Evolutionary conservation across 148 eudicot genomes (phyloP), one percentile per base, ranked within the genome.

Genomic region (Chenopodium suecicum): DNA sequence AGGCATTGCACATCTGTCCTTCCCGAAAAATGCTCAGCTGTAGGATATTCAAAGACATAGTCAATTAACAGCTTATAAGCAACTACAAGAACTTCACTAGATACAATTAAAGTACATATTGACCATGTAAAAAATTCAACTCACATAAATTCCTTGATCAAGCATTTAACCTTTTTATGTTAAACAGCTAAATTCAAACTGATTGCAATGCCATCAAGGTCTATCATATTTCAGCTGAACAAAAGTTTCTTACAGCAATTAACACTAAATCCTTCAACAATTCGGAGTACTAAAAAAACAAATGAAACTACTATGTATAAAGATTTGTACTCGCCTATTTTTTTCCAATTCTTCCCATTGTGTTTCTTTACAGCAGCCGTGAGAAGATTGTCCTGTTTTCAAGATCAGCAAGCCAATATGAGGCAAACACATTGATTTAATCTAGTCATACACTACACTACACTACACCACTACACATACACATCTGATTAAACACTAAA

Each of bases 1-100:
- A 93, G 82, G 82, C 98, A 94, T 75, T 94, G 98, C 84, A 93
- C 94, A 85, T 94, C 97, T 70, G 92, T 91, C 81, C 94, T 85
- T 66, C 91, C 97, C 14, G 89, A 80, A 73, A 94, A 78, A 84
- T 78, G 83, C 84, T 89, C 92, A 79, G 98, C 98, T 94, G 90
- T 72, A 34, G 32, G 4, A 11, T 29, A 69, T 46, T 14, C 4
- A 37, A 25, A 16, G 7, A 66, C 2, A 54, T 6, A 41, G 27
- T 56, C 70, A 83, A 46, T 44, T 12, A 63, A 46, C 10, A 32
- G 23, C 70, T 7, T 22, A 74, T 13, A 47, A 9, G 0, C 22
- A 22, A 13, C 54, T 27, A 72, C 25, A 34, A 70, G 10, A 44
- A 44, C 9, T 72, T 41, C 3, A 8, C n/a, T 44, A 16, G 54